Percentiles rank a stretch among this genome's conserved stretches.
Evolutionary conservation across 2,329 filamentous ascomycete genomes (phyloP).

Genomic region (Fusarium brachygibbosum): DNA sequence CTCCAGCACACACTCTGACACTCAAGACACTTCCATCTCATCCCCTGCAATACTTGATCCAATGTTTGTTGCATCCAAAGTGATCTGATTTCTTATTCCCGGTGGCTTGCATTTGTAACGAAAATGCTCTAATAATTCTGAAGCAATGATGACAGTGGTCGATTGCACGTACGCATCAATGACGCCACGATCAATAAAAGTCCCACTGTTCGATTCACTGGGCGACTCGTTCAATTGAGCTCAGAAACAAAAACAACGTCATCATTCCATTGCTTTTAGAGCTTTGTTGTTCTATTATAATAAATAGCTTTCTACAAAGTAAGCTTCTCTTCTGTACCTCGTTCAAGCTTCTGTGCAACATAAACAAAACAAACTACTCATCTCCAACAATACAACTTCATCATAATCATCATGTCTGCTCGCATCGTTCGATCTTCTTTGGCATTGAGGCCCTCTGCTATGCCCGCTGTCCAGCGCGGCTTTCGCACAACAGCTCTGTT

Average conservation of each 20-base stretch:
- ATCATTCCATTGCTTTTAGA: conserved; percentile 10
- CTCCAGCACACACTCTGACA: background rate
- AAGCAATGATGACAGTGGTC: conserved; percentile 32
- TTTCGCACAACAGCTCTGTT: conserved; percentile 16
- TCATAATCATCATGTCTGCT: conserved; percentile 29
- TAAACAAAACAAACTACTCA: background rate
- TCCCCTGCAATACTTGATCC: background rate
- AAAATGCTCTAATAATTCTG: background rate
- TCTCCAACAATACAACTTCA: background rate
- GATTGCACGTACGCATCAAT: conserved; percentile 42
- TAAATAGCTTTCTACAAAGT: background rate
- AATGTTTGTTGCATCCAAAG: background rate
- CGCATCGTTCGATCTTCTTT: conserved; percentile 34
- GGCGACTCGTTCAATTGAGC: conserved; percentile 14
- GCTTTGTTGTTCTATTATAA: background rate
- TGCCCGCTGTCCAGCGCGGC: conserved; percentile 19
- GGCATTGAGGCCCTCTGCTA: conserved; percentile 15
- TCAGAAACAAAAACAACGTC: conserved; percentile 13
- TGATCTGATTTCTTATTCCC: background rate
- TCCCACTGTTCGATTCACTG: conserved; percentile 9
- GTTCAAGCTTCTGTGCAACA: background rate
- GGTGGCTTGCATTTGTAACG: background rate
- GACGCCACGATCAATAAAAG: conserved; percentile 40
- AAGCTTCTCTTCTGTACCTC: background rate
- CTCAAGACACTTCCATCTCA: no score